Base-by-base conservation (phyloP, 2,329 filamentous ascomycete species). In the Diaporthe sp. region DNA sequence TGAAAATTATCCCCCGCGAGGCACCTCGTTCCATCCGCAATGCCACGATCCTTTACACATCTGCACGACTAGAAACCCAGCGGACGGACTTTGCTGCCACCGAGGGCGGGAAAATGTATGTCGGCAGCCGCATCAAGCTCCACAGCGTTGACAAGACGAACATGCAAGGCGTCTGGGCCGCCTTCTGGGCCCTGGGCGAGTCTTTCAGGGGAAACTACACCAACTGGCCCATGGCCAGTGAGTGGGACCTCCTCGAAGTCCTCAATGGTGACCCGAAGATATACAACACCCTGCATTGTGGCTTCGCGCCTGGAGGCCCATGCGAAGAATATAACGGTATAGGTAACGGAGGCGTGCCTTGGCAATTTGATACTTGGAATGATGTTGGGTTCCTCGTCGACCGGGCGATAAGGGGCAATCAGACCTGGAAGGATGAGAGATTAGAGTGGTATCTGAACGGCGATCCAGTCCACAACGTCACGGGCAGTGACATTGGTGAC, bases 1-100 rank as follows among this genome's bases (percentile, higher is more conserved):
- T 62, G 58, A 44, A 62, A 22, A 62, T 62, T 13, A 62, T 62
- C n/a, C 58, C 58, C 58, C 58, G 58, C n/a, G 58, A 62, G 37
- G 58, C 58, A 28, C 37, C 58, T 28, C 5, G n/a, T 62, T 62
- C 37, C 37, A 15, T 62, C n/a, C 58, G 58, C 37, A 62, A 62
- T 19, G 58, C 6, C n/a, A 62, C 58, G 17, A 13, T 62, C 8
- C n/a, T 17, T 7, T 62, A 62, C n/a, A 62, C 37, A 4, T 62
- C 58, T 25, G 58, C 58, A n/a, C 58, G 58, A 13, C n/a, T 62
- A 22, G 58, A 62, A 28, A 28, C 37, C 13, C 58, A 62, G 19
- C 37, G 58, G n/a, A 44, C 58, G 3, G 58, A 62, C 58, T 62
- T 62, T 28, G 58, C 58, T 19, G 58, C 58, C 13, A 12, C n/a